Evolutionary conservation across 139 green algal genomes (phyloP).

Genomic region (Chlorella sorokiniana): DNA sequence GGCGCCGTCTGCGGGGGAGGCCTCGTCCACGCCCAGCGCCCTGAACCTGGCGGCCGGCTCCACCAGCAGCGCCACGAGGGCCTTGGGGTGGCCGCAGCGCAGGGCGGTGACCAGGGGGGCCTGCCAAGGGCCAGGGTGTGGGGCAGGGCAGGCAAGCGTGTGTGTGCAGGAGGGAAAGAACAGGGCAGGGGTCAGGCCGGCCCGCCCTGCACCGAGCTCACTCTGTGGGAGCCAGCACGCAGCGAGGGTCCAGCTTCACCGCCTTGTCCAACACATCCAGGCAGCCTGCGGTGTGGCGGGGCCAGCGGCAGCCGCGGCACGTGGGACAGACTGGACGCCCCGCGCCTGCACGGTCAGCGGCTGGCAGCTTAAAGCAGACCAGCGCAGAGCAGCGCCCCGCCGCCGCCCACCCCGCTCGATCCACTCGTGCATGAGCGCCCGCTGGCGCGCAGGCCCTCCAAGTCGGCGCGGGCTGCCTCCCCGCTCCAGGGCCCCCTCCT

Average conservation of each 20-base stretch:
- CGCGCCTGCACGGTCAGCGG: too few relatives aligned
- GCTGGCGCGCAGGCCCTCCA: not conserved
- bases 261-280: conserved; percentile 14
- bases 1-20: not conserved
- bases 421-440: conserved; percentile 26
- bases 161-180: not conserved
- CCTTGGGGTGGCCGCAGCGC: not conserved
- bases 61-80: not conserved
- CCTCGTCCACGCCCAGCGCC: conserved; percentile 19
- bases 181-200: not conserved
- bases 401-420: conserved; percentile 2
- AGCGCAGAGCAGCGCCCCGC: not conserved
- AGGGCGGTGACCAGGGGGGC: conserved; percentile 20
- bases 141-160: not conserved
- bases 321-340: not conserved
- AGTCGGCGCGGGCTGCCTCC: not conserved
- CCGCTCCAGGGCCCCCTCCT: conserved; percentile 1
- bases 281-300: not conserved
- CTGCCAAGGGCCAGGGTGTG: not conserved
- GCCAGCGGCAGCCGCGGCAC: not conserved
- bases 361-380: too few relatives aligned
- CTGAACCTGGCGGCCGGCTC: not conserved
- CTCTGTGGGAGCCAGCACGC: conserved; percentile 6
- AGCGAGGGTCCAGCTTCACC: not conserved
- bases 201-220: not conserved